Evolutionary conservation across 495 filamentous ascomycete species (phyloP).

Genomic region (Xylaria castorea): DNA sequence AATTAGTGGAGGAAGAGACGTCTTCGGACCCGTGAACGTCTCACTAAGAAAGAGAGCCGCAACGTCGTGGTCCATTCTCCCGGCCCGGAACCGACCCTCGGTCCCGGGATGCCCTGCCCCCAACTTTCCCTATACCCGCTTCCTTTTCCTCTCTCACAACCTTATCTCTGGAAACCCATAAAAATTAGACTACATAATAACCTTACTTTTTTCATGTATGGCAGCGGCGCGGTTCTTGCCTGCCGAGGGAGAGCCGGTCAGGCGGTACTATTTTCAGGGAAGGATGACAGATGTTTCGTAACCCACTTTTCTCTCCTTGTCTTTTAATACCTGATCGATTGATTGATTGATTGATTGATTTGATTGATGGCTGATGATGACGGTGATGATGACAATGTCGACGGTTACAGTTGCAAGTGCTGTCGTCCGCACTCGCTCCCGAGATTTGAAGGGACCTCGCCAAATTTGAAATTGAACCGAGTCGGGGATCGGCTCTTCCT

Average conservation of each 20-base stretch:
- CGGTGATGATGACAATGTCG: background rate
- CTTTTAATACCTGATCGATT: background rate
- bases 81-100: slow-evolving; percentile 23
- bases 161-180: background rate
- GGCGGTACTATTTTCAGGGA: slow-evolving; percentile 18
- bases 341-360: background rate
- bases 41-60: slow-evolving; percentile 3
- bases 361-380: slow-evolving; percentile 2
- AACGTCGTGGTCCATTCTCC: background rate
- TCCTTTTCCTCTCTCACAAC: background rate
- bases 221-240: slow-evolving; percentile 7
- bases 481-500: slow-evolving; percentile 5
- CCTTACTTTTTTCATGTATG: background rate
- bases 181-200: background rate
- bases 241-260: background rate
- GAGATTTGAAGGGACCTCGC: background rate
- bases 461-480: background rate
- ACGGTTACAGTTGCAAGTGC: background rate
- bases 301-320: background rate
- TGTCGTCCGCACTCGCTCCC: background rate
- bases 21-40: slow-evolving; percentile 22
- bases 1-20: background rate
- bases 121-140: slow-evolving; percentile 1
- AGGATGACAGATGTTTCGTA: slow-evolving; percentile 19
- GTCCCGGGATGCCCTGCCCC: slow-evolving; percentile 16